phyloP scores from a whole-genome alignment of 2,329 filamentous ascomycete genomes.

The Nigrograna mackinnonii region DNA sequence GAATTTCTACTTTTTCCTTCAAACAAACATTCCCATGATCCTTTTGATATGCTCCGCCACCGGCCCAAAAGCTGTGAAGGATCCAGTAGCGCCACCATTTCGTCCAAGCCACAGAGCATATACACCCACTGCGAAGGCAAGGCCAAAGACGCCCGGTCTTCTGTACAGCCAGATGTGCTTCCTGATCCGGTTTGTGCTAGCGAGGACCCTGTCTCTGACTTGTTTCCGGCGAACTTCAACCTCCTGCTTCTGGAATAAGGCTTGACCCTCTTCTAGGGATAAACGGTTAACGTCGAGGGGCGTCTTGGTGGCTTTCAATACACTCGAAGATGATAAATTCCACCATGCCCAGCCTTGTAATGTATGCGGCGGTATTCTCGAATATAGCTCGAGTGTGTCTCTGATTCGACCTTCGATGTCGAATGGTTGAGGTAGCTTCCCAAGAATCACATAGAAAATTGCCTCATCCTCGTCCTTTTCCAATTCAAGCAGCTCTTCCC shows the following conservation, averaged over 20 bases:
- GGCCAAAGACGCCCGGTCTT: constrained; percentile 59
- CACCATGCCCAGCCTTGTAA: constrained; percentile 70
- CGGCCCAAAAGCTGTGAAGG: constrained; percentile 14
- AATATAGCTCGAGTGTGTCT: constrained; percentile 66
- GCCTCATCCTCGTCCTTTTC: constrained; percentile 70
- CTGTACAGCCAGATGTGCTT: constrained; percentile 66
- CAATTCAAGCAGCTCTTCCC: constrained; percentile 84
- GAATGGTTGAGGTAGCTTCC: constrained; percentile 80
- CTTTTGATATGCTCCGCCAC: constrained; percentile 20
- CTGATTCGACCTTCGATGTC: constrained; percentile 78
- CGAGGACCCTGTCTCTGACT: constrained; percentile 53
- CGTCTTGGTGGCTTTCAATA: constrained; percentile 78
- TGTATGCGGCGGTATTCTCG: constrained; percentile 69
- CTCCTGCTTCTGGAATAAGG: constrained; percentile 71
- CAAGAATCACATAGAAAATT: constrained; percentile 86
- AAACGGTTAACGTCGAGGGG: constrained; percentile 55
- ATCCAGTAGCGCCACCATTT: constrained; percentile 11
- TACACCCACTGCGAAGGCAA: constrained; percentile 51
- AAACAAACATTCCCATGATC: constrained; percentile 11
- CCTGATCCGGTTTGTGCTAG: constrained; percentile 34
- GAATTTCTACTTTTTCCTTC: too few relatives aligned
- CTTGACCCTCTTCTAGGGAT: constrained; percentile 67
- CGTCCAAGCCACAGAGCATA: constrained; percentile 40
- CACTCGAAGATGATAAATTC: constrained; percentile 73
- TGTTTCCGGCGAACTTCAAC: constrained; percentile 72